Percentiles rank a stretch among this genome's conserved stretches.
Conservation (phyloP, 768 basidiomycete genomes). For the Solioccasus polychromus region DNA sequence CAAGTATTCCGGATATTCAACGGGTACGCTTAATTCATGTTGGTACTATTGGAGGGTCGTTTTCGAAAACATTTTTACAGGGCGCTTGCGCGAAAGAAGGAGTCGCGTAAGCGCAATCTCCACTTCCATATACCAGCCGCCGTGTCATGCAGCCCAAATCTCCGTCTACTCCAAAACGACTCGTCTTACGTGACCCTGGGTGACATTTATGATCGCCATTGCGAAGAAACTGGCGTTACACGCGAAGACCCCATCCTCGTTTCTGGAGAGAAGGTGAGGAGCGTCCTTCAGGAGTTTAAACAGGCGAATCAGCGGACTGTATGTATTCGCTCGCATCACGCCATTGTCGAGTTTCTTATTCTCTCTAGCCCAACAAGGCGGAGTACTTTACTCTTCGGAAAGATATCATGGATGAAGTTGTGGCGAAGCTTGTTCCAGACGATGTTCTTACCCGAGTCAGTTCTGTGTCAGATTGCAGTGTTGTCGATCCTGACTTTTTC, state of each 20-base stretch:
- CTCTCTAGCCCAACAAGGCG: conserved; percentile 50
- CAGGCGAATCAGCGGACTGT: conserved; percentile 44
- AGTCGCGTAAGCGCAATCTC: conserved; percentile 88
- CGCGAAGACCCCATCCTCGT: conserved; percentile 87
- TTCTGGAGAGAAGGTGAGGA: conserved; percentile 80
- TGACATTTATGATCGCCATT: conserved; percentile 93
- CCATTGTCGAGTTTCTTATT: background rate
- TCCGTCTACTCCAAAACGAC: conserved; percentile 89
- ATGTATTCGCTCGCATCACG: conserved; percentile 7
- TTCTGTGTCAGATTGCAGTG: background rate
- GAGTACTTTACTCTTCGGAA: conserved; percentile 73
- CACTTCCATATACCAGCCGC: conserved; percentile 88
- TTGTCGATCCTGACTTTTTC: background rate
- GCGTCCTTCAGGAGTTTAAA: conserved; percentile 59
- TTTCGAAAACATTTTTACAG: conserved; percentile 39
- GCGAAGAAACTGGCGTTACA: conserved; percentile 66
- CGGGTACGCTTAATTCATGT: conserved; percentile 47
- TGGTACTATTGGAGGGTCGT: background rate
- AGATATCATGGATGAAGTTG: conserved; percentile 86
- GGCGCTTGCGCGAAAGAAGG: conserved; percentile 82
- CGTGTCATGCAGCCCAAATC: conserved; percentile 75
- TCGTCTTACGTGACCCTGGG: conserved; percentile 87
- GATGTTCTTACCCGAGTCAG: conserved; percentile 78
- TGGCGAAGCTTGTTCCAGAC: conserved; percentile 85
- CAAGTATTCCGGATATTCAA: conserved; percentile 95